A percentile compares a stretch with the other conserved stretches of the same genome.
Conservation (phyloP, 208 protist genomes). For the Wallacemonas sp. region DNA sequence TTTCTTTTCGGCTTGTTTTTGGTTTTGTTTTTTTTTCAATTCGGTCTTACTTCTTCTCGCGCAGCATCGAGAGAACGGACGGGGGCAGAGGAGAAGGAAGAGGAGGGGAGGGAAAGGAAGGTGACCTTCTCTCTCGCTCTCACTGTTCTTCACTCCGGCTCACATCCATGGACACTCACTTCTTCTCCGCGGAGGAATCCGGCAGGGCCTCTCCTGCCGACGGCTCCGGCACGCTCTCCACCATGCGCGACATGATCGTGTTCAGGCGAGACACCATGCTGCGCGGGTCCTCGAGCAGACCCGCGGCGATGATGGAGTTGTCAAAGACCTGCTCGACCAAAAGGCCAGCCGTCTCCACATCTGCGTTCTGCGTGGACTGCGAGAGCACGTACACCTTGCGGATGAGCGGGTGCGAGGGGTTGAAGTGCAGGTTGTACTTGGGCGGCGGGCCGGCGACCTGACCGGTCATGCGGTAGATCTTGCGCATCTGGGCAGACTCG, state of each 20-base stretch:
- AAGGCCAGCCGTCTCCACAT: slow-evolving; percentile 84
- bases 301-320: slow-evolving; percentile 92
- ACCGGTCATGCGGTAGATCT: slow-evolving; percentile 91
- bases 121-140: too few relatives aligned
- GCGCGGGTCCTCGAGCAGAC: slow-evolving; percentile 92
- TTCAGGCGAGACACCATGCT: slow-evolving; percentile 90
- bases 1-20: slow-evolving; percentile 15
- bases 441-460: slow-evolving; percentile 78
- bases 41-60: background rate
- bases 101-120: too few relatives aligned
- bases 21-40: slow-evolving; percentile 10
- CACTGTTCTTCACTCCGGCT: background rate
- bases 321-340: slow-evolving; percentile 93
- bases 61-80: too few relatives aligned
- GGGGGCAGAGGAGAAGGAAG: too few relatives aligned
- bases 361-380: slow-evolving; percentile 64
- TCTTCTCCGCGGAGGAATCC: slow-evolving; percentile 7
- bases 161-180: background rate
- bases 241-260: slow-evolving; percentile 91
- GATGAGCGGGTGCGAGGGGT: slow-evolving; percentile 91
- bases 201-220: slow-evolving; percentile 38
- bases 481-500: slow-evolving; percentile 91
- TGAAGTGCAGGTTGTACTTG: slow-evolving; percentile 94
- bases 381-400: slow-evolving; percentile 91
- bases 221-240: slow-evolving; percentile 85